Conservation (phyloP, 768 basidiomycete species). For the Leucocoprinus leucothites region DNA sequence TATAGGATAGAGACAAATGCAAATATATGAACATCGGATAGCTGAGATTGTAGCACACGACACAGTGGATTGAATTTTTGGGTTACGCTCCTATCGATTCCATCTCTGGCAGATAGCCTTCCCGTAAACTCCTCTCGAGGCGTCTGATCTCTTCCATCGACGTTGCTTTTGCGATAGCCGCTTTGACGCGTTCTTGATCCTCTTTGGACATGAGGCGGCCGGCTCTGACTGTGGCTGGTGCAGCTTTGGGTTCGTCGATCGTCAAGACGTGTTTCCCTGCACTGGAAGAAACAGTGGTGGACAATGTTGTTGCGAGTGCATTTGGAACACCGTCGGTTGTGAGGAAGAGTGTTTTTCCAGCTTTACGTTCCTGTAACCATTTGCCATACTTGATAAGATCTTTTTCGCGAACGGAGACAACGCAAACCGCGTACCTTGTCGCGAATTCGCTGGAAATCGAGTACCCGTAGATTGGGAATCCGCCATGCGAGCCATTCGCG, state of each 20-base stretch:
- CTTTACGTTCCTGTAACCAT: slow-evolving; percentile 65
- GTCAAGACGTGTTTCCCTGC: slow-evolving; percentile 61
- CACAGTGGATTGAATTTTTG: not conserved
- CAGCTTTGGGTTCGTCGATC: slow-evolving; percentile 75
- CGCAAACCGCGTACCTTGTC: slow-evolving; percentile 77
- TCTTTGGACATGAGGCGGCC: slow-evolving; percentile 90
- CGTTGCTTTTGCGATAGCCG: slow-evolving; percentile 86
- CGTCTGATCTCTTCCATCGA: slow-evolving; percentile 87
- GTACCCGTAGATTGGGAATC: slow-evolving; percentile 82
- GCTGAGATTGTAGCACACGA: not conserved
- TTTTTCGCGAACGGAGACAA: slow-evolving; percentile 15
- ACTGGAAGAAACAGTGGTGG: slow-evolving; percentile 66
- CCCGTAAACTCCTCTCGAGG: slow-evolving; percentile 76
- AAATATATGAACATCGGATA: slow-evolving; percentile 9
- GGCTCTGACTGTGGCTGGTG: slow-evolving; percentile 56
- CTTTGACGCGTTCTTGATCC: slow-evolving; percentile 83
- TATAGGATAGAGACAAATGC: not conserved
- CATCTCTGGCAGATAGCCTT: slow-evolving; percentile 80
- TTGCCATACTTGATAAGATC: not conserved
- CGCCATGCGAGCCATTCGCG: slow-evolving; percentile 94
- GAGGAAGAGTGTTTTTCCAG: slow-evolving; percentile 72
- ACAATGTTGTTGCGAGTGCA: slow-evolving; percentile 74
- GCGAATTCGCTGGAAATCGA: slow-evolving; percentile 93
- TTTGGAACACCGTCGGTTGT: slow-evolving; percentile 79
- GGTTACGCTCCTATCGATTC: slow-evolving; percentile 74